A percentile compares a stretch with the other conserved stretches of the same genome.
Evolutionary conservation across 2,329 filamentous ascomycete genomes (phyloP).

Genomic region (Plenodomus biglobosus): DNA sequence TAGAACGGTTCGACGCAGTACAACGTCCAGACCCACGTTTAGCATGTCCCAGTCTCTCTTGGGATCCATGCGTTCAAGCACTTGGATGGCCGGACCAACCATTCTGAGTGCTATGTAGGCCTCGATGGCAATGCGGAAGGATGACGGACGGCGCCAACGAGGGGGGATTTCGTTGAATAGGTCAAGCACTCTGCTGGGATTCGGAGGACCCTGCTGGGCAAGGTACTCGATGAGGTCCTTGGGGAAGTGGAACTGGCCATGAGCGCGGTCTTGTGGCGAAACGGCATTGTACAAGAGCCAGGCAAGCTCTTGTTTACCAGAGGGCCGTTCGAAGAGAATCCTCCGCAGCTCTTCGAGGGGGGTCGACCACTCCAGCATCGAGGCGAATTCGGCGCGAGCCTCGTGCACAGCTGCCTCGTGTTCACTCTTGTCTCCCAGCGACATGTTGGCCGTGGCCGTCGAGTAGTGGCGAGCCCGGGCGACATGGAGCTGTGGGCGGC

Average conservation of each 20-base stretch:
- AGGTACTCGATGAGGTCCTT: constrained; percentile 37
- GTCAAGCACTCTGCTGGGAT: constrained; percentile 46
- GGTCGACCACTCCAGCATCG: constrained; percentile 16
- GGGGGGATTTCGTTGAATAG: constrained; percentile 50
- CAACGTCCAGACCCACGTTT: constrained; percentile 31
- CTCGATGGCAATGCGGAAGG: constrained; percentile 51
- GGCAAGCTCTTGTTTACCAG: constrained; percentile 33
- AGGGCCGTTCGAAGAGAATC: constrained; percentile 14
- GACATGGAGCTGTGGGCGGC: constrained; percentile 25
- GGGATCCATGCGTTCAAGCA: constrained; percentile 47
- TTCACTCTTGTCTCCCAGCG: constrained; percentile 7
- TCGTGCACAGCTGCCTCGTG: constrained; percentile 12
- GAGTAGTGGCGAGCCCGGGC: constrained; percentile 32
- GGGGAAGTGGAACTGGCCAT: constrained; percentile 10
- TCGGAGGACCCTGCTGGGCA: constrained; percentile 12
- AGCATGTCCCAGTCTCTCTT: constrained; percentile 5
- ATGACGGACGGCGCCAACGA: constrained; percentile 42
- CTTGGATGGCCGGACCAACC: constrained; percentile 39
- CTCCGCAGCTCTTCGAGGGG: constrained; percentile 22
- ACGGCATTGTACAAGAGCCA: constrained; percentile 44
- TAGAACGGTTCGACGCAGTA: constrained; percentile 33
- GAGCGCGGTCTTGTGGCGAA: constrained; percentile 4
- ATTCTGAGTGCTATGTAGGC: constrained; percentile 49
- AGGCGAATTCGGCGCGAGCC: constrained; percentile 22
- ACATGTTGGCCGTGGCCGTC: constrained; percentile 17